Base-by-base conservation (phyloP, 257 asterid genomes). In the Jacaranda mimosifolia region DNA sequence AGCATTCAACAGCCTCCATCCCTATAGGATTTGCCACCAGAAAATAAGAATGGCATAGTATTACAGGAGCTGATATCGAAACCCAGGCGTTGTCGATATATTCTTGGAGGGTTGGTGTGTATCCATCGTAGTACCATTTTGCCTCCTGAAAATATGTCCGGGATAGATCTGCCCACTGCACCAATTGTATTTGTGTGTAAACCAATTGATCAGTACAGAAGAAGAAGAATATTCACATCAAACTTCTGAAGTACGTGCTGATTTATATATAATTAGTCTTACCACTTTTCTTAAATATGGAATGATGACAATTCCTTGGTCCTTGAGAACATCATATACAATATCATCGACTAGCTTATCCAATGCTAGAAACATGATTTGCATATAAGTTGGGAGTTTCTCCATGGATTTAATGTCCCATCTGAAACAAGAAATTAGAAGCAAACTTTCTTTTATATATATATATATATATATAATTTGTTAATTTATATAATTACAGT, bases 51-150 rank as follows among this genome's bases (percentile, higher is more conserved):
- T 90, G 87, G 3, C 73, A 35, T 9, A 85, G 53, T 3, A 87
- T 75, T 0, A 73, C 58, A 0, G 86, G 87, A 64, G 72, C 85
- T 0, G 91, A 26, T 72, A 77, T 32, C 17, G 93, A 80, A 63
- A 84, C 71, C 89, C 89, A 85, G 35, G 87, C 93, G 53, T 68
- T 87, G 36, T 70, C 26, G 1, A 85, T 79, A 21, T 87, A 87
- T 45, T 87, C 89, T 65, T 83, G 86, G 2, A 81, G 9, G 6
- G 51, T 70, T 70, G 91, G 88, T 3, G 51, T 60, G 39, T 81
- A 72, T 1, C 79, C 81, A 15, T 9, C 45, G 9, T 38, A 19
- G 58, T 73, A 81, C 92, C 92, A 87, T 38, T 74, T 58, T 11
- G 87, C 88, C 77, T 81, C 91, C 68, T 68, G 81, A 9, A 72